Evolutionary conservation across 768 basidiomycete genomes (phyloP).

Genomic region (Candolleomyces efflorescens): DNA sequence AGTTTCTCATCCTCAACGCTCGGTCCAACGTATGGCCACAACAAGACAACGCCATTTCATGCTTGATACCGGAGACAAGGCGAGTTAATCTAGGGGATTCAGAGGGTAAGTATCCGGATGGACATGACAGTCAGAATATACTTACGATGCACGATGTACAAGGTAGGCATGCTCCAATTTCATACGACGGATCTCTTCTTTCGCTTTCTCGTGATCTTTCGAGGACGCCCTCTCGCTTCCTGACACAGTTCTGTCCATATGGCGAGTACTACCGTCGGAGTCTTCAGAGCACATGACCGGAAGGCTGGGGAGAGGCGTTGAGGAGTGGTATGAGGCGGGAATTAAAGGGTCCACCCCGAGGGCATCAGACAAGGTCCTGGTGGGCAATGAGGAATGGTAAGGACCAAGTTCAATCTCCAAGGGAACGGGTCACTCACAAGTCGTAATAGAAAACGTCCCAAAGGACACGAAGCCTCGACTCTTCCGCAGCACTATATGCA

Average conservation of each 20-base stretch:
- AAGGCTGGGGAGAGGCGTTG: not conserved
- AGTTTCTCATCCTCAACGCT: constrained; percentile 40
- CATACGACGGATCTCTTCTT: not conserved
- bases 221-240: constrained; percentile 12
- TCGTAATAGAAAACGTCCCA: not conserved
- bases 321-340: not conserved
- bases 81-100: constrained; percentile 47
- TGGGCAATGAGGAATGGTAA: not conserved
- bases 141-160: not conserved
- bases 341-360: not conserved
- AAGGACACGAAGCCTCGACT: not conserved
- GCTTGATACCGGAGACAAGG: constrained; percentile 56
- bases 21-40: constrained; percentile 56
- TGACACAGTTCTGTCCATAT: constrained; percentile 17
- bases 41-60: constrained; percentile 39
- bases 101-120: not conserved
- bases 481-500: not conserved
- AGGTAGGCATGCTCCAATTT: not conserved
- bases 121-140: not conserved
- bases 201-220: not conserved
- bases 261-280: not conserved
- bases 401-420: not conserved
- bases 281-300: not conserved
- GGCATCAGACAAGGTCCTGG: not conserved
- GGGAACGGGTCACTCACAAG: not conserved